A percentile compares a stretch with the other conserved stretches of the same genome.
phyloP scores from a whole-genome alignment of 305 asterid genomes.

The Stenogyne calaminthoides region DNA sequence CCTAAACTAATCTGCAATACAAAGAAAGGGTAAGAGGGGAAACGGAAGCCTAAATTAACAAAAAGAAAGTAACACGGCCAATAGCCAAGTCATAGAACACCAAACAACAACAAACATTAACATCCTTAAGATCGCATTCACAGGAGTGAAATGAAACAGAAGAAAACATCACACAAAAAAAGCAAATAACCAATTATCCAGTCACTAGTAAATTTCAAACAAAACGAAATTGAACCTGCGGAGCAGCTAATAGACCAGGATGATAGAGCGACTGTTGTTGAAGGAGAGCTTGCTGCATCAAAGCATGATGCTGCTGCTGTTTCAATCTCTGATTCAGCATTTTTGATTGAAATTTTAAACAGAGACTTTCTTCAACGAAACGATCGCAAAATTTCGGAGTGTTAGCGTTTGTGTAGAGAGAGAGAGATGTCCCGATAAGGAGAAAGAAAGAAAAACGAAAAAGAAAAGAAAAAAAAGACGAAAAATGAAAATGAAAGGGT shows the following conservation, averaged over 20 bases:
- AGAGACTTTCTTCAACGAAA: conserved; percentile 19
- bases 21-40: background rate
- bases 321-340: conserved; percentile 87
- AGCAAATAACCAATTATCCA: conserved; percentile 1
- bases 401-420: conserved; percentile 43
- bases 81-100: background rate
- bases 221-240: conserved; percentile 60
- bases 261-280: conserved; percentile 91
- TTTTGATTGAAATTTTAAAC: conserved; percentile 28
- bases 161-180: background rate
- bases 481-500: conserved; percentile 24
- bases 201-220: conserved; percentile 9
- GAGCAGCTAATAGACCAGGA: conserved; percentile 90
- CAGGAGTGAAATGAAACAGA: conserved; percentile 1
- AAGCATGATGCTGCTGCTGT: conserved; percentile 86
- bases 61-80: background rate
- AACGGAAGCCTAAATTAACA: background rate
- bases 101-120: background rate
- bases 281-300: conserved; percentile 92
- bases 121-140: background rate
- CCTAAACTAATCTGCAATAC: background rate
- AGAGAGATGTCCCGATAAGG: conserved; percentile 25
- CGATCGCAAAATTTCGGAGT: conserved; percentile 22
- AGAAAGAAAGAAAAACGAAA: background rate
- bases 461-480: background rate